These are phyloP conservation scores for Adansonia gregorii DNA, from an alignment of 441 rosid species.

Conservation along the genomic window DNA sequence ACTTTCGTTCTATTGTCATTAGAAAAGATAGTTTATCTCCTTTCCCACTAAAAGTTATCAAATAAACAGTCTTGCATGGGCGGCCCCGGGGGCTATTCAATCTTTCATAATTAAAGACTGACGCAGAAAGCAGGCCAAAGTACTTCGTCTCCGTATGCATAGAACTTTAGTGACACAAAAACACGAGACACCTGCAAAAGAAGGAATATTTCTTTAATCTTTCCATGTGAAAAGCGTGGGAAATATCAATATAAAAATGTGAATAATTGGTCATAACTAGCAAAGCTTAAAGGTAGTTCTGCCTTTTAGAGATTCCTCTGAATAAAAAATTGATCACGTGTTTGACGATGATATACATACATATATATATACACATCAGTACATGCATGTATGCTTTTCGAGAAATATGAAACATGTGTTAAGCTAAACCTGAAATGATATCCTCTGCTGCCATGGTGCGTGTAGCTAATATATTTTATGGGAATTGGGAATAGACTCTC, in stretches of 20 bases:
- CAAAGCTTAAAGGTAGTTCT: not conserved
- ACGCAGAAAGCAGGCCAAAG: not conserved
- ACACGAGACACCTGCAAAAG: not conserved
- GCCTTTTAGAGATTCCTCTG: not conserved
- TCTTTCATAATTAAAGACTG: constrained; percentile 10
- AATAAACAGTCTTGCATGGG: not conserved
- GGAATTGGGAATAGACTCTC: not conserved
- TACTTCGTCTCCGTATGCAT: not conserved
- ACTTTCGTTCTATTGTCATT: not conserved
- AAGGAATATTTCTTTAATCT: constrained; percentile 11
- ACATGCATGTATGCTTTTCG: not conserved
- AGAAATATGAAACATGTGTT: not conserved
- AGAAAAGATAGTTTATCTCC: not conserved
- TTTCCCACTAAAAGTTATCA: not conserved
- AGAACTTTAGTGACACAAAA: not conserved
- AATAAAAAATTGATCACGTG: not conserved
- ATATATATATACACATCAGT: not conserved
- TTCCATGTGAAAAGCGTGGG: not conserved
- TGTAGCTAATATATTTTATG: not conserved
- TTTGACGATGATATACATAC: not conserved
- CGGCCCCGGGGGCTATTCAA: not conserved
- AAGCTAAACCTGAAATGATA: not conserved
- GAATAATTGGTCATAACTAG: constrained; percentile 14
- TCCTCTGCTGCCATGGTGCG: not conserved
- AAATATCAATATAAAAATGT: not conserved